Base-by-base conservation (phyloP, 2,329 filamentous ascomycete genomes). In the Trichocomaceae sp. region DNA sequence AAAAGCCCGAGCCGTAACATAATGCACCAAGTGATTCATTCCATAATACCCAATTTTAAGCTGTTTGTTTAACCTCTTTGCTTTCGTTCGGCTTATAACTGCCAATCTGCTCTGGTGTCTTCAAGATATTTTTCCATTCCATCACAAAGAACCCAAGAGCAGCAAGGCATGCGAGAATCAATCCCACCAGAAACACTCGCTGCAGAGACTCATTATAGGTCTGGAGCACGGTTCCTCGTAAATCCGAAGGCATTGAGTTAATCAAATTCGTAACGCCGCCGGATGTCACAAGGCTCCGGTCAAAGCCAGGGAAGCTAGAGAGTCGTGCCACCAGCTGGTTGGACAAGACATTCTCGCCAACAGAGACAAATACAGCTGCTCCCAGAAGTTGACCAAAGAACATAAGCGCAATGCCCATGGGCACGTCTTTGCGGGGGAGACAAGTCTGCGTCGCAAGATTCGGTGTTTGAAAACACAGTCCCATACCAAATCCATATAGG, bases 351-450 rank as follows among this genome's bases (percentile, higher is more conserved):
- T 65, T 59, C 55, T 69, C 63, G 1, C 56, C 65, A 31, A 62
- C 65, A 13, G 60, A 61, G 52, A 68, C 5, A 41, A 71, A 72
- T 12, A 74, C 53, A 0, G 71, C 59, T 2, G 70, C 70, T 2
- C 68, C 71, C 1, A 74, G 61, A 2, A 65, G 68, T 56, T 72
- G 68, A 6, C 60, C 41, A 49, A 74, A 73, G 48, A 69, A 64
- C 6, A 71, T 57, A 0, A 71, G 58, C 0, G 68, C 66, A 1
- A 65, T 67, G 2, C 66, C 72, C 17, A 61, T 64, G 6, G 71
- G 64, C 1, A 73, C 60, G 37, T 73, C 68, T 5, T 54, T 57
- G 2, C 57, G 19, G 12, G 61, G 56, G 4, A 72, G 64, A 1
- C 64, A 62, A 0, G 68, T 65, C 54, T 73, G 71, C 2, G 63